phyloP scores from a whole-genome alignment of 306 rosid genomes.

The Oemleria cerasiformis region DNA sequence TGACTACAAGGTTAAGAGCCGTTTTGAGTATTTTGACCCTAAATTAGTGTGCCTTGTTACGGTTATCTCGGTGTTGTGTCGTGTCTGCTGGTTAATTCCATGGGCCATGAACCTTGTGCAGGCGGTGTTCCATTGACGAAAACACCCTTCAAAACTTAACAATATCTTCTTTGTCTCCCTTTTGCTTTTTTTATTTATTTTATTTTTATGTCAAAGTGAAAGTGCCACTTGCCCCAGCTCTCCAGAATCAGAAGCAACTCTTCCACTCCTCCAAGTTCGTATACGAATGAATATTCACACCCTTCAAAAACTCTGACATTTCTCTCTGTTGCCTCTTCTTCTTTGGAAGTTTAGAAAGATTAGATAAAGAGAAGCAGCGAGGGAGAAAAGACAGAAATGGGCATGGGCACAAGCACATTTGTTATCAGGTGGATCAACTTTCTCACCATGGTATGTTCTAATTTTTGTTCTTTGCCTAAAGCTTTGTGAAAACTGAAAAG shows the following conservation, averaged over 20 bases:
- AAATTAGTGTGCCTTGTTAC: not conserved
- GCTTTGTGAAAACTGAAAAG: not conserved
- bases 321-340: not conserved
- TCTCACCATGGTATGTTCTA: slow-evolving; percentile 68
- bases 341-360: slow-evolving; percentile 6
- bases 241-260: slow-evolving; percentile 24
- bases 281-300: not conserved
- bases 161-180: slow-evolving; percentile 13
- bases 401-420: slow-evolving; percentile 87
- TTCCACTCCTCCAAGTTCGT: not conserved
- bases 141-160: slow-evolving; percentile 14
- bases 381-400: slow-evolving; percentile 39
- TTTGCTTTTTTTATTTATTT: not conserved
- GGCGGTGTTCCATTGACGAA: slow-evolving; percentile 16
- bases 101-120: slow-evolving; percentile 34
- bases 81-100: slow-evolving; percentile 26
- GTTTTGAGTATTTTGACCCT: not conserved
- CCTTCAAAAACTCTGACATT: slow-evolving; percentile 22
- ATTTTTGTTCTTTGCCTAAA: not conserved
- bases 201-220: slow-evolving; percentile 9
- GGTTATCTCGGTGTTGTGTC: slow-evolving; percentile 32
- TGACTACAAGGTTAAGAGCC: not conserved
- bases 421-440: slow-evolving; percentile 92
- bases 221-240: slow-evolving; percentile 26
- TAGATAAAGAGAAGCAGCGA: not conserved